Base-by-base conservation (phyloP, 2,329 filamentous ascomycete species). In the Aureobasidium zeae region DNA sequence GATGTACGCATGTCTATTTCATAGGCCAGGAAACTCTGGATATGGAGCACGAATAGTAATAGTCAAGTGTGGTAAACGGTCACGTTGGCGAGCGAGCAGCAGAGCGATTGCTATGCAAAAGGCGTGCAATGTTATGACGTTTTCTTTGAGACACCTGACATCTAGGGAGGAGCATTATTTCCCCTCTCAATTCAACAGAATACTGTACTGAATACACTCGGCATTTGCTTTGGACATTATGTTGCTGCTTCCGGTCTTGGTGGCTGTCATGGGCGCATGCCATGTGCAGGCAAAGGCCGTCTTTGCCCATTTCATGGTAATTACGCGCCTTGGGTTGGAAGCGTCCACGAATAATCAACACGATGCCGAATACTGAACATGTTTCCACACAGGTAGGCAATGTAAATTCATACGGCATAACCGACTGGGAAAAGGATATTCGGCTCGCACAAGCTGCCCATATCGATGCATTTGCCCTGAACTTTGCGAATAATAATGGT, bases 401-500 rank as follows among this genome's bases (percentile, higher is more conserved):
- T 9, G 35, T 38, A 12, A 12, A 16, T 4, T 28, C 35, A 8
- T 38, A 24, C 13, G 15, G 15, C 15, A 17, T 8, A 13, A n/a
- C 35, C 10, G 22, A 29, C 24, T 38, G 35, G 35, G 15, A 28
- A 11, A 28, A 12, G 24, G 35, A 38, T 7, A 43, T 43, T 8
- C 28, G 16, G n/a, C 10, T 25, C 7, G 39, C 39, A 20, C 29
- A 43, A 9, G 21, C 20, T 5, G 31, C 39, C 7, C 26, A 44
- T 16, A 68, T 72, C 26, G 69, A 72, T 26, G 68, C 67, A 4
- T 72, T 72, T 52, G 69, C 69, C 2, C 59, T 73, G 28, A 73
- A 72, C 38, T 71, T 73, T 34, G 70, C 68, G 6, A 38, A 38
- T 13, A 28, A 26, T 2, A 28, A 26, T 2, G 35, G 35, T 12